phyloP scores from a whole-genome alignment of 2,329 filamentous ascomycete species.

The Microdochium paspali region DNA sequence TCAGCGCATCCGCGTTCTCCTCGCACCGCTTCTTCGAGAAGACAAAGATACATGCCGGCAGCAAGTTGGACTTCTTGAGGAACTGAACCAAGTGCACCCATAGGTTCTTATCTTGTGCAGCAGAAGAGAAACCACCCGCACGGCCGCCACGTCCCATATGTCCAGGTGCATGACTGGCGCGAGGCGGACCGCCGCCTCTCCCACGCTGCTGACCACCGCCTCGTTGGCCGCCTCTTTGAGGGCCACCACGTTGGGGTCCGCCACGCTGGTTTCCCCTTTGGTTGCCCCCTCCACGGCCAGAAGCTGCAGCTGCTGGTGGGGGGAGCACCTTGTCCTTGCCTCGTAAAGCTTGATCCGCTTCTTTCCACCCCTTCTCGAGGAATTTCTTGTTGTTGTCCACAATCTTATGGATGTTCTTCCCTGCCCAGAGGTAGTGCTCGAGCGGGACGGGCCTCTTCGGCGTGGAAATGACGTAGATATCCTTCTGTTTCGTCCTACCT shows the following conservation, averaged over 20 bases:
- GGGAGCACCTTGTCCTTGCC: slow-evolving; percentile 63
- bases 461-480: slow-evolving; percentile 98
- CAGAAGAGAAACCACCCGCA: slow-evolving; percentile 76
- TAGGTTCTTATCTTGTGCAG: slow-evolving; percentile 88
- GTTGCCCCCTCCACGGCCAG: slow-evolving; percentile 35
- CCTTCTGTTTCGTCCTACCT: slow-evolving; percentile 93
- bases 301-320: slow-evolving; percentile 20
- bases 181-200: slow-evolving; percentile 46
- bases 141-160: slow-evolving; percentile 87
- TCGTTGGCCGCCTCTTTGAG: slow-evolving; percentile 36
- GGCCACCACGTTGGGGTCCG: slow-evolving; percentile 37
- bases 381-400: slow-evolving; percentile 90
- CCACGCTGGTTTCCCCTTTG: slow-evolving; percentile 42
- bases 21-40: slow-evolving; percentile 98
- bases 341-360: slow-evolving; percentile 73
- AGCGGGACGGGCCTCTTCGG: slow-evolving; percentile 89
- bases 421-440: slow-evolving; percentile 94
- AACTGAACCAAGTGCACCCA: slow-evolving; percentile 96
- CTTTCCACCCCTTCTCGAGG: slow-evolving; percentile 88
- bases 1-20: slow-evolving; percentile 90
- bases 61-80: slow-evolving; percentile 73
- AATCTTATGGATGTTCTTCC: slow-evolving; percentile 87
- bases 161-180: slow-evolving; percentile 56
- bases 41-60: slow-evolving; percentile 94
- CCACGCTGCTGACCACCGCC: slow-evolving; percentile 42